Percentiles rank a stretch among this genome's conserved stretches.
phyloP scores from a whole-genome alignment of 2,329 filamentous ascomycete genomes.

The Colletotrichum destructivum region DNA sequence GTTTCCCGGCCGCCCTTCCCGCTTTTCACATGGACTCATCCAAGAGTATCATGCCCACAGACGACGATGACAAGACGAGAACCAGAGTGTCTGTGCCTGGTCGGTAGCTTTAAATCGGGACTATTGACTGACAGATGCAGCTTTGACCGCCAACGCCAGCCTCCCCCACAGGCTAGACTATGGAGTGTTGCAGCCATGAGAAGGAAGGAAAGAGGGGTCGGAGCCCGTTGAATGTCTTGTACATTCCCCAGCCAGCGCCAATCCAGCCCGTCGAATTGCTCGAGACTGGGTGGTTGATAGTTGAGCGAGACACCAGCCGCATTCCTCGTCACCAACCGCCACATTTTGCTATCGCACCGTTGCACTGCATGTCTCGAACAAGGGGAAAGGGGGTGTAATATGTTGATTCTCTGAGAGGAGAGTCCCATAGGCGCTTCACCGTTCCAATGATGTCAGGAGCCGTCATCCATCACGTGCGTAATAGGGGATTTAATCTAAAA shows the following conservation, averaged over 20 bases:
- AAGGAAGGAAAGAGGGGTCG: background rate
- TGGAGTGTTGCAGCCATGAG: background rate
- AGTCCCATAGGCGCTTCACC: background rate
- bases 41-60: background rate
- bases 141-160: constrained; percentile 10
- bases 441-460: constrained; percentile 36
- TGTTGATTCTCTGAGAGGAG: background rate
- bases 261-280: background rate
- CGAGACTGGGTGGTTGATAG: no score
- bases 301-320: constrained; percentile 25
- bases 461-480: constrained; percentile 33
- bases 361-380: constrained; percentile 9
- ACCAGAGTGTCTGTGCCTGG: constrained; percentile 7
- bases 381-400: background rate
- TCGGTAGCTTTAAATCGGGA: background rate
- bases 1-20: constrained; percentile 8
- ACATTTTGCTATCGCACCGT: background rate
- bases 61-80: constrained; percentile 6
- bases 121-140: constrained; percentile 23
- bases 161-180: background rate
- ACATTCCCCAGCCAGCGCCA: constrained; percentile 2
- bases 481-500: constrained; percentile 3
- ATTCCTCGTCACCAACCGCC: constrained; percentile 8
- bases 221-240: constrained; percentile 16
- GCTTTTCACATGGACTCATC: background rate